phyloP scores from a whole-genome alignment of 1,284 basidiomycete genomes.

The Naganishia cerealis region DNA sequence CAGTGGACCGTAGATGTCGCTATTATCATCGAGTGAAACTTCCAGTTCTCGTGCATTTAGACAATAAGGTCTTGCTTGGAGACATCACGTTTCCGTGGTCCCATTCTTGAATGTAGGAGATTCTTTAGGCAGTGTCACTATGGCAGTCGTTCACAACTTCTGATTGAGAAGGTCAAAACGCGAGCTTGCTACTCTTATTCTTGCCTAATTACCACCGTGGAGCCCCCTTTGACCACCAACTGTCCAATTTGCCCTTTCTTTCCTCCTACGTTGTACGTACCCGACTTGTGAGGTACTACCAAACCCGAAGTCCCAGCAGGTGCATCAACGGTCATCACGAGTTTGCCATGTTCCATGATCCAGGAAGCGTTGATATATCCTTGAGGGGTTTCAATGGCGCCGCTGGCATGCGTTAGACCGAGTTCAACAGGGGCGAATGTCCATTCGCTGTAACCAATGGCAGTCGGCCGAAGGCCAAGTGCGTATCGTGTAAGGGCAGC shows the following conservation, averaged over 20 bases:
- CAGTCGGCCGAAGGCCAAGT: slow-evolving; percentile 4
- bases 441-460: slow-evolving; percentile 8
- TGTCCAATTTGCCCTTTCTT: slow-evolving; percentile 18
- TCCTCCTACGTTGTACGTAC: slow-evolving; percentile 4
- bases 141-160: too few relatives aligned
- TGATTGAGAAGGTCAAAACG: too few relatives aligned
- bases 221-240: not conserved
- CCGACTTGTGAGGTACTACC: slow-evolving; percentile 7
- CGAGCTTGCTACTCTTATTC: not conserved
- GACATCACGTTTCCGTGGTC: not conserved
- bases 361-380: slow-evolving; percentile 11
- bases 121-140: too few relatives aligned
- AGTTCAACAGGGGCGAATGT: slow-evolving; percentile 7
- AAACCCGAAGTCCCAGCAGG: slow-evolving; percentile 10
- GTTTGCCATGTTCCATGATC: slow-evolving; percentile 5
- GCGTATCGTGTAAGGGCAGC: slow-evolving; percentile 8
- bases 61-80: not conserved
- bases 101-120: not conserved
- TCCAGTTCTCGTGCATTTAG: not conserved
- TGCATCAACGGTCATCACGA: slow-evolving; percentile 1
- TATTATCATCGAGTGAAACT: too few relatives aligned
- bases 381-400: not conserved
- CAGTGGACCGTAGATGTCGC: not conserved
- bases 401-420: not conserved
- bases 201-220: slow-evolving; percentile 4